phyloP scores from a whole-genome alignment of 2,329 filamentous ascomycete species.

The Blastomyces parvus region DNA sequence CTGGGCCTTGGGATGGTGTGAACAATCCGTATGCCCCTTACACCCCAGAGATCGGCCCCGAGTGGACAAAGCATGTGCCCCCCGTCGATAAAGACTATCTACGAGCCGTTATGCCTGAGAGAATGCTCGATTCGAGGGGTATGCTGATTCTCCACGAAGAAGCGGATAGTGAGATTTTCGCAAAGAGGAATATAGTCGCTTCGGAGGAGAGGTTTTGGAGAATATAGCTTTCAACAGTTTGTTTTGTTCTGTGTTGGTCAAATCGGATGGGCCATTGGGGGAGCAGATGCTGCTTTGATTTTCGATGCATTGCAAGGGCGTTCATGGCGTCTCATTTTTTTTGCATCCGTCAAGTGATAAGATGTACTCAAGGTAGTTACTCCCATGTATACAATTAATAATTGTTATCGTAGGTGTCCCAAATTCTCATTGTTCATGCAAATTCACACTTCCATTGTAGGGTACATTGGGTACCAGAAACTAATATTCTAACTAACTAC shows the following conservation, averaged over 20 bases:
- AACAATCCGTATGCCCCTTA: constrained; percentile 15
- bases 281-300: too few species aligned
- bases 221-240: constrained; percentile 5
- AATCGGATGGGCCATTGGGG: too few species aligned
- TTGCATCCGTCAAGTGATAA: too few species aligned
- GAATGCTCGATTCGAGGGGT: constrained; percentile 18
- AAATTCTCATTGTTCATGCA: not conserved
- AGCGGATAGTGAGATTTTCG: constrained; percentile 11
- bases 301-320: too few species aligned
- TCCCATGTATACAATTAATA: not conserved
- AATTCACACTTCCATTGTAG: not conserved
- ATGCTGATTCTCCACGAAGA: constrained; percentile 19
- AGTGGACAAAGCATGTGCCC: constrained; percentile 17
- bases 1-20: constrained; percentile 2
- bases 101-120: constrained; percentile 17
- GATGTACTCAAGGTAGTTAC: too few species aligned
- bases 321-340: too few species aligned
- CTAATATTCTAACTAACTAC: not conserved
- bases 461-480: not conserved
- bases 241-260: too few species aligned
- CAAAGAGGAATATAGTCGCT: constrained; percentile 12
- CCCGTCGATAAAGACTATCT: constrained; percentile 13
- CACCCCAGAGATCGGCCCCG: constrained; percentile 12
- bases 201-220: constrained; percentile 12
- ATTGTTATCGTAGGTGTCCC: not conserved